Evolutionary conservation across 805 yeast species (phyloP).

Genomic region (Saturnispora gosingensis): DNA sequence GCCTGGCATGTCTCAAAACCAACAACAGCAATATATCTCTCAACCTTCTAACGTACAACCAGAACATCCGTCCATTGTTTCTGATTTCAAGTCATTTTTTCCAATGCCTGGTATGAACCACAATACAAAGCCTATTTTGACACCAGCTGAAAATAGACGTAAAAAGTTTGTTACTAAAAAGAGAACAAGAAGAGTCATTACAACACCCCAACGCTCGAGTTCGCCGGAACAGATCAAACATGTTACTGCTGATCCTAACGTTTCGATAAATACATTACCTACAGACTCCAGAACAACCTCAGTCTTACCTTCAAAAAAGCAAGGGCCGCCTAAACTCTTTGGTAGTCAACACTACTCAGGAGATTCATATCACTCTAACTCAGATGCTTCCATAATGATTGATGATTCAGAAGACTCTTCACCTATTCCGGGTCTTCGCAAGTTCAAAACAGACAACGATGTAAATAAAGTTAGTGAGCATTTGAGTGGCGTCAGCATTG

Average conservation of each 20-base stretch:
- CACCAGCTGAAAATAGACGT: slow-evolving; percentile 9
- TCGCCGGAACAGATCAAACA: background rate
- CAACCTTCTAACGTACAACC: background rate
- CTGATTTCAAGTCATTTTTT: slow-evolving; percentile 20
- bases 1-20: slow-evolving; percentile 5
- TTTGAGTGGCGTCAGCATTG: background rate
- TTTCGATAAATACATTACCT: background rate
- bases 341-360: background rate
- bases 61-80: slow-evolving; percentile 1
- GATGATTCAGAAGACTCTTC: background rate
- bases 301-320: background rate
- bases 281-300: background rate
- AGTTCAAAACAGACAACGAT: background rate
- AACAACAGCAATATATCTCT: background rate
- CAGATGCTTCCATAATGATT: background rate
- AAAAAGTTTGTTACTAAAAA: slow-evolving; percentile 12
- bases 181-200: slow-evolving; percentile 8
- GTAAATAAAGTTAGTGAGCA: slow-evolving; percentile 2
- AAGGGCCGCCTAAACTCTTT: background rate
- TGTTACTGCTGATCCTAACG: background rate
- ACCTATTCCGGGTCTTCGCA: background rate
- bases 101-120: slow-evolving; percentile 21
- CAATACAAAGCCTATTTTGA: slow-evolving; percentile 10
- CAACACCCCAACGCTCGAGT: background rate
- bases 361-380: background rate